Evolutionary conservation across 192 early-diverging fungal genomes (phyloP).

Genomic region (Coemansia sp.): DNA sequence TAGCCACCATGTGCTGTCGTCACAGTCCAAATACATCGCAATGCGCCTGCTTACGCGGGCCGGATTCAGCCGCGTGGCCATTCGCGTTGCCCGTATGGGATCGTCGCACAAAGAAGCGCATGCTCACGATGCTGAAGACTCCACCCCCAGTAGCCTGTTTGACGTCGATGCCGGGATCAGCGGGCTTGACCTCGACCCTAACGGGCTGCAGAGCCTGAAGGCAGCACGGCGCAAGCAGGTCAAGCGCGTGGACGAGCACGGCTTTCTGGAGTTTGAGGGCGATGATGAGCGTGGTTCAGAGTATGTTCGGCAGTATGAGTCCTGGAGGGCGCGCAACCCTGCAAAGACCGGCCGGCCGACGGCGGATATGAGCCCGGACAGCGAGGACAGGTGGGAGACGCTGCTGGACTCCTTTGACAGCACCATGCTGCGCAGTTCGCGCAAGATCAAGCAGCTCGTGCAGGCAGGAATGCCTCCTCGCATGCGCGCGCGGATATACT

Average conservation of each 20-base stretch:
- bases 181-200: constrained; percentile 32
- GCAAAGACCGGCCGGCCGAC: background rate
- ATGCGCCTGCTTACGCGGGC: constrained; percentile 49
- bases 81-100: constrained; percentile 36
- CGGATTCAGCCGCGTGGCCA: constrained; percentile 45
- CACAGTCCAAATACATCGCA: constrained; percentile 34
- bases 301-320: constrained; percentile 27
- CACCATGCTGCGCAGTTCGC: constrained; percentile 32
- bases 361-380: constrained; percentile 10
- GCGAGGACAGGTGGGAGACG: constrained; percentile 31
- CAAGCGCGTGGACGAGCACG: constrained; percentile 31
- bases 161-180: constrained; percentile 9
- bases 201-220: constrained; percentile 32
- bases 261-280: constrained; percentile 46
- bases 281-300: constrained; percentile 15
- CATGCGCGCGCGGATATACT: constrained; percentile 39
- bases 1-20: constrained; percentile 3
- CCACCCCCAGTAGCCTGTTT: constrained; percentile 20
- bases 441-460: constrained; percentile 50
- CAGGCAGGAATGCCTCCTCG: constrained; percentile 33
- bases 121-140: constrained; percentile 14
- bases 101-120: background rate
- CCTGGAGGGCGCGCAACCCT: constrained; percentile 18
- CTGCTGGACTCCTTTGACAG: constrained; percentile 37
- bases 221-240: constrained; percentile 46